A percentile compares a stretch with the other conserved stretches of the same genome.
Conservation (phyloP, 495 filamentous ascomycete genomes). For the Pseudevernia furfuracea region DNA sequence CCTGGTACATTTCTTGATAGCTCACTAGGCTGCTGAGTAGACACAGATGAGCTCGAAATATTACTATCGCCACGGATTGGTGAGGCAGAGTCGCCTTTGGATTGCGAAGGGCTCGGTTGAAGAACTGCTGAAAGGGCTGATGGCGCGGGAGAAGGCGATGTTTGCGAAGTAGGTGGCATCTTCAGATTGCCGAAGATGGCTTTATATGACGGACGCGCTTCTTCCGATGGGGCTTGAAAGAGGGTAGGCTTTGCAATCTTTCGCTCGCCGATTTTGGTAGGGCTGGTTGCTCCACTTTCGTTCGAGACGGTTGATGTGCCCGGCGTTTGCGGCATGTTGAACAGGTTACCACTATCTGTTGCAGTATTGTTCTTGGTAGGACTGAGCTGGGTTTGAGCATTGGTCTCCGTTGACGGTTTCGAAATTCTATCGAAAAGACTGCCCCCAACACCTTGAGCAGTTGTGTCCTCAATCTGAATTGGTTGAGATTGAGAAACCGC, state of each 20-base stretch:
- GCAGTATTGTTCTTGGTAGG: background rate
- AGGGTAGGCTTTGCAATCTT: constrained; percentile 4
- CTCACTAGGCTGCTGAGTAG: background rate
- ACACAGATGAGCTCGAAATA: constrained; percentile 10
- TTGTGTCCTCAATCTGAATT: background rate
- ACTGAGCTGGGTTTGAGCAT: background rate
- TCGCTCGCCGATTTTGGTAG: constrained; percentile 1
- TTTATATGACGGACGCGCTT: background rate
- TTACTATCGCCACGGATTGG: background rate
- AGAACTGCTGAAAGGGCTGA: background rate
- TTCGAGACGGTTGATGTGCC: background rate
- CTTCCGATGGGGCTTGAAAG: background rate
- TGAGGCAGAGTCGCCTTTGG: background rate
- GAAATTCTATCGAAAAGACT: constrained; percentile 15
- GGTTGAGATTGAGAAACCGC: background rate
- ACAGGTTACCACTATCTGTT: constrained; percentile 1
- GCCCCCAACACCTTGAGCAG: background rate
- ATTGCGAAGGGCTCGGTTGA: background rate
- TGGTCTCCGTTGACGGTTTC: background rate
- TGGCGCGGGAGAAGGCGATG: constrained; percentile 14
- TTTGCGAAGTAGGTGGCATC: constrained; percentile 9
- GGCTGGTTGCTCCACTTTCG: background rate
- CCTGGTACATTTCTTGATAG: constrained; percentile 5
- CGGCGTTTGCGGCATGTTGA: background rate
- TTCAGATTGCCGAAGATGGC: background rate